Evolutionary conservation across 768 basidiomycete genomes (phyloP), one percentile per base, ranked within the genome.

Genomic region (Macrolepiota albuminosa): DNA sequence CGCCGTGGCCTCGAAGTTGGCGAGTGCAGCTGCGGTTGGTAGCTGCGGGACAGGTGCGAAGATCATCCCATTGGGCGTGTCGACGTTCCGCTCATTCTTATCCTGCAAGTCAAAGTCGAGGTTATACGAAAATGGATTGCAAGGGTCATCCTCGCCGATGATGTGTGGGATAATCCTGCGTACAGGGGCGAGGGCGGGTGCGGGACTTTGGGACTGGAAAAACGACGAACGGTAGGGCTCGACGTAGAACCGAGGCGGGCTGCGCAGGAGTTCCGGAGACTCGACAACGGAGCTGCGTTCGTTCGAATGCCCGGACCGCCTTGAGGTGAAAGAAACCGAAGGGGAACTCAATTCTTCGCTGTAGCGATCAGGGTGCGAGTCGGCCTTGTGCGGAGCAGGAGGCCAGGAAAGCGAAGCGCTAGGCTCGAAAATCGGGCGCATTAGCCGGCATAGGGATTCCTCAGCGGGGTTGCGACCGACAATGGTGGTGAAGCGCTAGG

Each of bases 31-130:
- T 8, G 49, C 48, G 18, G 40, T 59, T 3, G 54, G 33, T 16
- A 39, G 36, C 36, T 50, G 50, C 14, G 61, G 61, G 3, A 59
- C 37, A 33, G 61, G 61, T 3, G 61, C 57, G 8, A 50, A 37
- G 49, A 62, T 56, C 43, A 13, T 56, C 9, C 42, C 58, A 6
- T 33, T 18, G 18, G 47, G 36, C 0, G 39, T 51, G 40, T 55
- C 53, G 26, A 58, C 56, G 26, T 26, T 55, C 11, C 56, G 34
- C 13, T 50, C 36, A 2, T 26, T n/a, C 24, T 29, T 13, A 6
- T 54, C 54, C 16, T 39, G 8, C 4, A 31, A 16, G 29, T 37
- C 45, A 14, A 24, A 14, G 9, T 34, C 3, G 26, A 33, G 10
- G 29, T 43, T 40, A 9, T 58, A 40, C 7, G 52, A 50, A n/a